Percentiles rank a stretch among this genome's conserved stretches.
These are phyloP conservation scores for Plasmodium malariae DNA, from an alignment of 169 alveolate species.

Conservation along the genomic window DNA sequence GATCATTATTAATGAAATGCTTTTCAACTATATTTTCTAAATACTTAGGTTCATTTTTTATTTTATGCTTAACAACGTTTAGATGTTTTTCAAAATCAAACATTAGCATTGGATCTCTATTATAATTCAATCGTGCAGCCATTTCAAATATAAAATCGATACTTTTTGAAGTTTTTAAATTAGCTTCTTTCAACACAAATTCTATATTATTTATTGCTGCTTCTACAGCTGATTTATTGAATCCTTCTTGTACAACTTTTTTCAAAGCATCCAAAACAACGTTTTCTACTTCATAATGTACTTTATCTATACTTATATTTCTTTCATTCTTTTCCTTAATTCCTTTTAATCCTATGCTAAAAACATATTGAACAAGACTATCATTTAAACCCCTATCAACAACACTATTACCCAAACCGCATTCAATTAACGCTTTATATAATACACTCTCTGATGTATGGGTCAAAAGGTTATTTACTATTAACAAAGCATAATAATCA, in stretches of 20 bases:
- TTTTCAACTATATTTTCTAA: constrained; percentile 77
- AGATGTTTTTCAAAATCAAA: constrained; percentile 66
- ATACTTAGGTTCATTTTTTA: constrained; percentile 76
- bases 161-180: constrained; percentile 67
- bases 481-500: constrained; percentile 59
- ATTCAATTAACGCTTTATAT: constrained; percentile 59
- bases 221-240: constrained; percentile 83
- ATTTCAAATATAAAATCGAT: constrained; percentile 53
- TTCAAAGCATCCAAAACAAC: constrained; percentile 79
- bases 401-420: constrained; percentile 82
- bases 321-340: constrained; percentile 56
- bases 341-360: constrained; percentile 71
- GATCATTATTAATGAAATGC: constrained; percentile 80
- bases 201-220: constrained; percentile 85
- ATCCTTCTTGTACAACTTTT: constrained; percentile 79
- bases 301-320: constrained; percentile 24
- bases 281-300: constrained; percentile 78
- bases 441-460: constrained; percentile 67
- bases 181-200: constrained; percentile 81
- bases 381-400: constrained; percentile 81
- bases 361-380: constrained; percentile 46
- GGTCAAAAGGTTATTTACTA: constrained; percentile 44
- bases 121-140: constrained; percentile 57
- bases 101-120: constrained; percentile 49
- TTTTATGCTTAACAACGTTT: constrained; percentile 34